A percentile compares a stretch with the other conserved stretches of the same genome.
Evolutionary conservation across 2,329 filamentous ascomycete genomes (phyloP).

Genomic region (Botrytis paeoniae): DNA sequence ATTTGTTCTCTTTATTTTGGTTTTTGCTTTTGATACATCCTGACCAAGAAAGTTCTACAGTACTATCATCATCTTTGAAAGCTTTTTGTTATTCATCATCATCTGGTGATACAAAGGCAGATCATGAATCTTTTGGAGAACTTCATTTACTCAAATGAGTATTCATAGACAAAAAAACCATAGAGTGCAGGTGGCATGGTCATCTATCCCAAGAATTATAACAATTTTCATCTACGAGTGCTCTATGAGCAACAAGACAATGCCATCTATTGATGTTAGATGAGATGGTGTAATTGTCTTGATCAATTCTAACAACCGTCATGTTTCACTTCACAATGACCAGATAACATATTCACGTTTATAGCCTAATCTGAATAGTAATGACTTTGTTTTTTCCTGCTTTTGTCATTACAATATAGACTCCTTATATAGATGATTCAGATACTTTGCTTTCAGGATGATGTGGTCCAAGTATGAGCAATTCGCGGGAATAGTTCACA

Average conservation of each 20-base stretch:
- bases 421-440: not conserved
- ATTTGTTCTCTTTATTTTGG: not conserved
- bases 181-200: not conserved
- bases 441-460: not conserved
- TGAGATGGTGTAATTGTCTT: not conserved
- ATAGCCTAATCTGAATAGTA: not conserved
- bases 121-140: not conserved
- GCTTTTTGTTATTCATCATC: not conserved
- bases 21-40: constrained; percentile 1
- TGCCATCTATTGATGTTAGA: not conserved
- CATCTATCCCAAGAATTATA: too few species aligned
- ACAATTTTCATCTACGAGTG: not conserved
- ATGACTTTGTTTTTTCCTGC: not conserved
- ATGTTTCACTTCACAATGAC: not conserved
- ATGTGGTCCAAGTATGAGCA: not conserved
- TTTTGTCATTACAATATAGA: constrained; percentile 2
- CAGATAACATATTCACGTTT: not conserved
- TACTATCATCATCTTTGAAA: not conserved
- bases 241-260: not conserved
- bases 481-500: not conserved
- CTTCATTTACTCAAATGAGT: constrained; percentile 1
- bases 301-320: not conserved
- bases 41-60: constrained; percentile 12
- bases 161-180: not conserved
- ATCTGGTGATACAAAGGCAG: constrained; percentile 5